Evolutionary conservation across 306 rosid species (phyloP), one percentile per base, ranked within the genome.

Genomic region (Betula pendula): DNA sequence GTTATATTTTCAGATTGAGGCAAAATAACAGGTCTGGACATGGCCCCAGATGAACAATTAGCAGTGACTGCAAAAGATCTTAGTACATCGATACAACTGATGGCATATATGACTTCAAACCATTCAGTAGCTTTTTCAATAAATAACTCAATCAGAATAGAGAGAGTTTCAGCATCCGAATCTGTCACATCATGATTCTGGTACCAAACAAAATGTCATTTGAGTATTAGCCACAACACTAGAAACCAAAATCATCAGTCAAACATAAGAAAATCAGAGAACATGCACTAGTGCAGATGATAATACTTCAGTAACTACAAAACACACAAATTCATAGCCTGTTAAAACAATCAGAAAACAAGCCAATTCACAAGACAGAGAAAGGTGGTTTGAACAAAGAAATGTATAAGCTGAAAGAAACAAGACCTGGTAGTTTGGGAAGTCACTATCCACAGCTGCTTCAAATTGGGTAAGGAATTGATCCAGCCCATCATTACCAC

Each of bases 381-480:
- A 24, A 38, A 38, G 48, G 27, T 38, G 29, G 24, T 38, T 38
- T 65, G 70, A 65, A 65, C 17, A 2, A 35, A 66, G 3, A 66
- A 66, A 66, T 1, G 29, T 38, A 60, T 5, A 52, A 20, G 67
- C 60, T 60, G 29, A 81, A 53, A 63, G 12, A 78, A 71, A 66
- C 49, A 35, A 33, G 24, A 92, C 98, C 96, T 84, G 95, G 85
- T 87, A 94, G 70, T 87, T 84, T 29, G 96, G 93, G 74, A 92
- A 94, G 81, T 94, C 97, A 51, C 97, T 92, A 13, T 88, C 95
- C 72, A 94, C 72, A 77, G 97, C 96, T 68, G 97, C 98, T 87
- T 90, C 98, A 86, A 94, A 89, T 82, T 94, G 98, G 65, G 87
- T 43, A 76, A 92, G 96, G 82, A 89, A 90, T 77, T 92, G 88